phyloP scores from a whole-genome alignment of 1,284 basidiomycete genomes.

The Tilletiopsis washingtonensis region DNA sequence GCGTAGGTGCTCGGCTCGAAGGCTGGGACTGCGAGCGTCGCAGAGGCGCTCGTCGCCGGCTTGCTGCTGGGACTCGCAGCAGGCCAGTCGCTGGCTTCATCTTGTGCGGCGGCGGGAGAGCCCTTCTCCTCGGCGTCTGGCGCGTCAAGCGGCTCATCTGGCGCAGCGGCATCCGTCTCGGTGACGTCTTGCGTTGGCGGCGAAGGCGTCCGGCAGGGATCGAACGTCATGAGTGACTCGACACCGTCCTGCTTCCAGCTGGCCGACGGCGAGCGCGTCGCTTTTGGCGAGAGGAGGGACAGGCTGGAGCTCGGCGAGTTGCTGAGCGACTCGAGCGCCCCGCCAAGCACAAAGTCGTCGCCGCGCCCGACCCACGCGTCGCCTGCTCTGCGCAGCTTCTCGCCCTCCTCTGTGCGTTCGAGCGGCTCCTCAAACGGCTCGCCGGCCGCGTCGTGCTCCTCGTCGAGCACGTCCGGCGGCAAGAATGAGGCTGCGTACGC shows the following conservation, averaged over 20 bases:
- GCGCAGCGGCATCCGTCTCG: too few relatives aligned
- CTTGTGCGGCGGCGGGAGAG: neutral
- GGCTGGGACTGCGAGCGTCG: neutral
- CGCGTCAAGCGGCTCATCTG: neutral
- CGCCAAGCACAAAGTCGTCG: neutral
- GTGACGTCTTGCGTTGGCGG: too few relatives aligned
- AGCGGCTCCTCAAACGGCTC: neutral
- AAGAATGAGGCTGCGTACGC: neutral
- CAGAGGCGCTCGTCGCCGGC: too few relatives aligned
- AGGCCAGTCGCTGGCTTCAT: too few relatives aligned
- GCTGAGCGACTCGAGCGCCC: too few relatives aligned
- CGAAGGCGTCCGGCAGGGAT: too few relatives aligned
- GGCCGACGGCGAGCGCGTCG: too few relatives aligned
- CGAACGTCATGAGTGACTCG: too few relatives aligned
- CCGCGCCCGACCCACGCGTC: too few relatives aligned
- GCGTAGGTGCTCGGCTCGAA: constrained; percentile 1
- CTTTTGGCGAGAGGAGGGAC: too few relatives aligned
- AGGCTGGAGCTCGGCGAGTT: too few relatives aligned
- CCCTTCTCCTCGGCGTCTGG: neutral
- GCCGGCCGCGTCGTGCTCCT: neutral
- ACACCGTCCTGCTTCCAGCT: too few relatives aligned
- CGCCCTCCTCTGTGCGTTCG: neutral
- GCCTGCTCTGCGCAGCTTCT: neutral
- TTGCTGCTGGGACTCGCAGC: neutral
- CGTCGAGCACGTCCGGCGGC: neutral